Conservation (phyloP, 148 eudicot genomes). For the Heliamphora exappendiculata region DNA sequence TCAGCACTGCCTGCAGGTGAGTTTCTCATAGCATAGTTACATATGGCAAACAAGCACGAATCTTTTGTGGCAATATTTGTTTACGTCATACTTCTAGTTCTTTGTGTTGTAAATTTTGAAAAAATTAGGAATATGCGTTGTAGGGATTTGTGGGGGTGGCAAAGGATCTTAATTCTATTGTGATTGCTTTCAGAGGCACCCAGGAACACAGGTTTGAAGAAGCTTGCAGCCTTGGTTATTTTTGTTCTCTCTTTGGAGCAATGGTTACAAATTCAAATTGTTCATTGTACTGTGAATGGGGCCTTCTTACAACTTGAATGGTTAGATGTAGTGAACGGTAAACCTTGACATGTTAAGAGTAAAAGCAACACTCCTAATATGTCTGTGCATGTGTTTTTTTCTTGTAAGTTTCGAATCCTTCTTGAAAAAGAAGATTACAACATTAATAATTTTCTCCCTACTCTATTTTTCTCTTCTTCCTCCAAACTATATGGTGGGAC, state of each 20-base stretch:
- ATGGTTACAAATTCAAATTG: background rate
- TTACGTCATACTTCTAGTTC: background rate
- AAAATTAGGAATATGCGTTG: constrained; percentile 14
- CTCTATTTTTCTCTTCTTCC: too few species aligned
- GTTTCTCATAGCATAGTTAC: constrained; percentile 10
- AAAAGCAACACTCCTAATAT: too few species aligned
- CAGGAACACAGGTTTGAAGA: constrained; percentile 69
- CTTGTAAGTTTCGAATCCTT: background rate
- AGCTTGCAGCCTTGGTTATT: constrained; percentile 5
- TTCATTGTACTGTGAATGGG: background rate
- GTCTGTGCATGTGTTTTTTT: background rate
- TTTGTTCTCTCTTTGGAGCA: background rate
- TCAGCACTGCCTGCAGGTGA: constrained; percentile 74
- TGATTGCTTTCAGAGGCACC: constrained; percentile 92
- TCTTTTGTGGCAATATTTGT: background rate
- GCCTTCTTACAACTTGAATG: background rate
- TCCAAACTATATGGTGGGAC: too few species aligned
- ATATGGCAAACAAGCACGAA: background rate
- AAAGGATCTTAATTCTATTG: constrained; percentile 62
- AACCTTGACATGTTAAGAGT: background rate
- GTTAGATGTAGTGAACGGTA: background rate
- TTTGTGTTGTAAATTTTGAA: background rate
- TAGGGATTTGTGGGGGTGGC: constrained; percentile 97
- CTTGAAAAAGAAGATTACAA: too few species aligned
- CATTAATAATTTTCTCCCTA: too few species aligned